These are phyloP conservation scores for Trametes cingulata DNA, from an alignment of 768 basidiomycete species.

Conservation along the genomic window DNA sequence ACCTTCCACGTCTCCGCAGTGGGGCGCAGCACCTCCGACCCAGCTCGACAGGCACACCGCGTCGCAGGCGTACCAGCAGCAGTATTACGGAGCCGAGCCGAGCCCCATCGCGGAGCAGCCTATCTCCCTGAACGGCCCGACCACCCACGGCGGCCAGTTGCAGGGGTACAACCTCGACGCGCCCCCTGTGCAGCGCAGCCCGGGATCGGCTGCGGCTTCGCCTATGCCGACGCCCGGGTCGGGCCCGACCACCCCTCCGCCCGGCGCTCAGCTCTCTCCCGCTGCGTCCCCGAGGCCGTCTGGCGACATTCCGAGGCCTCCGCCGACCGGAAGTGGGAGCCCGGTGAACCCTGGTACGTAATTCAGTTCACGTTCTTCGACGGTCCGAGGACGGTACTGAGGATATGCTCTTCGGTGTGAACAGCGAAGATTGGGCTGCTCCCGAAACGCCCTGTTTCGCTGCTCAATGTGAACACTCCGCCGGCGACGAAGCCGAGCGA, in stretches of 20 bases:
- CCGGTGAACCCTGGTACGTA: constrained; percentile 31
- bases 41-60: constrained; percentile 29
- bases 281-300: constrained; percentile 21
- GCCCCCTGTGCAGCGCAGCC: not conserved
- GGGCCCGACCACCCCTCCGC: constrained; percentile 1
- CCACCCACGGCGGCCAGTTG: not conserved
- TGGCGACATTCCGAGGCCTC: constrained; percentile 27
- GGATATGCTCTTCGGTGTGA: not conserved
- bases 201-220: not conserved
- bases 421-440: constrained; percentile 68
- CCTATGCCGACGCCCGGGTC: constrained; percentile 2
- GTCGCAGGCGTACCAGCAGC: constrained; percentile 26
- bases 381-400: not conserved
- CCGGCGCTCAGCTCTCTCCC: constrained; percentile 1
- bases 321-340: constrained; percentile 24
- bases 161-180: constrained; percentile 28
- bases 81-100: constrained; percentile 21
- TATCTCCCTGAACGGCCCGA: not conserved
- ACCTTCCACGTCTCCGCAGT: constrained; percentile 14
- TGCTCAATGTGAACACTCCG: constrained; percentile 38
- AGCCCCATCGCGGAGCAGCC: not conserved
- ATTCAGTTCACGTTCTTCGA: not conserved
- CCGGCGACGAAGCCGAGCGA: constrained; percentile 34
- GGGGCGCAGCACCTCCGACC: constrained; percentile 16
- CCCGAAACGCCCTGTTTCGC: constrained; percentile 73